These are phyloP conservation scores for Actinomortierella ambigua DNA, from an alignment of 371 early-diverging fungal species.

Conservation along the genomic window DNA sequence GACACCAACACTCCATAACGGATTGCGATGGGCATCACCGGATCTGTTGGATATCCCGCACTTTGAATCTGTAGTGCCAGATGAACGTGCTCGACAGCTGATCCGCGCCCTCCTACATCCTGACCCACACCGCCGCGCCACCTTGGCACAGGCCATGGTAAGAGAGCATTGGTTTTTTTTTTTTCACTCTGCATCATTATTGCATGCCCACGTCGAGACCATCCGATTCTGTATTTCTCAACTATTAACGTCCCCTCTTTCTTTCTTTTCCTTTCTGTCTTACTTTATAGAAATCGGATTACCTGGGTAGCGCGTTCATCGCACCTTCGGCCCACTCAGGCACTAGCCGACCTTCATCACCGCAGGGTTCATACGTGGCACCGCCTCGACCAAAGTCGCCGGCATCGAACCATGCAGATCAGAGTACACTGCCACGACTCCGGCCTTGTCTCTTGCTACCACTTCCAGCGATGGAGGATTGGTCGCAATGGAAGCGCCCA, in stretches of 20 bases:
- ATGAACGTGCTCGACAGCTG: slow-evolving; percentile 19
- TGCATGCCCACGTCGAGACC: background rate
- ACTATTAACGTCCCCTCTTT: background rate
- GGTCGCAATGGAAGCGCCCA: background rate
- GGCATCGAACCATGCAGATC: background rate
- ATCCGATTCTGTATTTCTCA: no score
- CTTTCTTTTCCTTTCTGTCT: background rate
- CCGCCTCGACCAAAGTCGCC: slow-evolving; percentile 1
- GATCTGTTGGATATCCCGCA: slow-evolving; percentile 33
- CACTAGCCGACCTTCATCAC: background rate
- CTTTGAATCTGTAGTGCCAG: slow-evolving; percentile 28
- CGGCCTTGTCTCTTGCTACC: slow-evolving; percentile 6
- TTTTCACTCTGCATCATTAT: background rate
- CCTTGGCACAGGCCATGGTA: slow-evolving; percentile 28
- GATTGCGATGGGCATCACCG: slow-evolving; percentile 15
- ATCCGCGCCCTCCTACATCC: slow-evolving; percentile 26
- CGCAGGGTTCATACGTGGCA: background rate
- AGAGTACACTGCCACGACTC: background rate
- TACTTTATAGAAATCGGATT: slow-evolving; percentile 14
- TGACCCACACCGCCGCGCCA: slow-evolving; percentile 29
- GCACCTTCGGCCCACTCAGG: background rate
- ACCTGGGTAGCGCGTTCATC: background rate
- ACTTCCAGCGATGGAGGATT: background rate
- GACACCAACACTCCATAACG: slow-evolving; percentile 21
- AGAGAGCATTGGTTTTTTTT: background rate